Base-by-base conservation (phyloP, 805 yeast species). In the Ogataea paradorogensis region DNA sequence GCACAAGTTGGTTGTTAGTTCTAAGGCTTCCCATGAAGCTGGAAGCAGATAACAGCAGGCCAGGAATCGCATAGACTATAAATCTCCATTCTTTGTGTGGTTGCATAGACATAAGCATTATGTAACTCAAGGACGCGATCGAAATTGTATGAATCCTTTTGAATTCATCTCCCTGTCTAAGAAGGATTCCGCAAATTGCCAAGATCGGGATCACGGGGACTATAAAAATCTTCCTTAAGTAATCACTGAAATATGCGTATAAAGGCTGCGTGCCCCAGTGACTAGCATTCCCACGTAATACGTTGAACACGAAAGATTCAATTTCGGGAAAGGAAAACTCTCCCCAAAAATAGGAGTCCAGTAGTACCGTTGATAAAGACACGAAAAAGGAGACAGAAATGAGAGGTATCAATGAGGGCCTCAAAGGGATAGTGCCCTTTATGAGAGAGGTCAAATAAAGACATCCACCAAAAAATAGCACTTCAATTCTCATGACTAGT, bases 21-120 rank as follows among this genome's bases (percentile, higher is more conserved):
- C 54, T 23, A 45, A 37, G 43, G 11, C 36, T 30, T 4, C 50
- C 28, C 14, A 50, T 31, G 11, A 46, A 33, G 31, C 73, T 66
- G 2, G 93, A 80, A 5, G 84, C 89, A 23, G 75, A 56, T 14
- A 83, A 51, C 0, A 83, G 77, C 42, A 87, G 59, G 0, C 82
- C 68, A 1, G 97, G 96, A 4, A 84, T 65, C 0, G 80, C 66
- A 59, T 90, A 91, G 13, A 83, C 67, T 28, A 91, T 78, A 55
- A 91, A 91, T 51, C 97, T 74, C 95, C 95, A 87, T 66, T 91
- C 98, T 58, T 91, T 91, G 53, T 91, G 97, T 3, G 93, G 89
- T 60, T 85, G 93, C 36, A 82, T 59, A 0, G 96, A 88, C 73
- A 89, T 72, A 5, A 78, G 52, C 1, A 66, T 45, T n/a, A 89